Base-by-base conservation (phyloP, 2,329 filamentous ascomycete genomes). In the Purpureocillium lavendulum region DNA sequence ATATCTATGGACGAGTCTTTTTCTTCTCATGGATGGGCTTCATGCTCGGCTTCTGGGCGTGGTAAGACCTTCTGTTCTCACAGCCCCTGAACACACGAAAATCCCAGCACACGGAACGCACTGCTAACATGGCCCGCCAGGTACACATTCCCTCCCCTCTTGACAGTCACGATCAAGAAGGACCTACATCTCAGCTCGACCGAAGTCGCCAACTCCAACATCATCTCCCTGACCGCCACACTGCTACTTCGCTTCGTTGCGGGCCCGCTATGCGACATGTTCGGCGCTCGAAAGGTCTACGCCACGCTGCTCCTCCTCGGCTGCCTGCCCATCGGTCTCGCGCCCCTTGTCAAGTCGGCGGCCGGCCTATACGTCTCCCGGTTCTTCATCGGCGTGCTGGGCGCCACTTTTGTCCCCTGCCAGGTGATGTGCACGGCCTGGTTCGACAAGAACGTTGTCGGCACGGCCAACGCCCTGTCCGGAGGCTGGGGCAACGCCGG, bases 391-490 rank as follows among this genome's bases (percentile, higher is more conserved):
- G 84, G 84, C 44, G 82, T 90, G 33, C 74, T 90, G 0, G 85
- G 85, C 31, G 83, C 81, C 2, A 76, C 78, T 1, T 90, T 90
- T 51, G 85, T 90, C 1, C 85, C 85, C 11, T 94, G 87, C 59
- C 87, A 94, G 57, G 89, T 94, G 7, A 95, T 88, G 87, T 86
- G 83, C 9, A 95, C 87, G 0, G 87, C 82, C 0, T 95, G 94
- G 69, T 95, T 87, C 58, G 88, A 96, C 65, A 92, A 89, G 67
- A 92, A 89, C 52, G 73, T 95, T 18, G 84, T 95, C 14, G 89
- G 89, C 35, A 89, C 86, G 6, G 86, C 87, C 45, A 96, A 95
- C 56, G 84, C 87, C 3, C 64, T 95, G 14, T 82, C 87, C 2
- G 89, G 81, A 32, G 89, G 89, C 12, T 82, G 85, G 66, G 89